These are phyloP conservation scores for Rhytidhysteron rufulum DNA, from an alignment of 2,329 filamentous ascomycete species.

Conservation along the genomic window DNA sequence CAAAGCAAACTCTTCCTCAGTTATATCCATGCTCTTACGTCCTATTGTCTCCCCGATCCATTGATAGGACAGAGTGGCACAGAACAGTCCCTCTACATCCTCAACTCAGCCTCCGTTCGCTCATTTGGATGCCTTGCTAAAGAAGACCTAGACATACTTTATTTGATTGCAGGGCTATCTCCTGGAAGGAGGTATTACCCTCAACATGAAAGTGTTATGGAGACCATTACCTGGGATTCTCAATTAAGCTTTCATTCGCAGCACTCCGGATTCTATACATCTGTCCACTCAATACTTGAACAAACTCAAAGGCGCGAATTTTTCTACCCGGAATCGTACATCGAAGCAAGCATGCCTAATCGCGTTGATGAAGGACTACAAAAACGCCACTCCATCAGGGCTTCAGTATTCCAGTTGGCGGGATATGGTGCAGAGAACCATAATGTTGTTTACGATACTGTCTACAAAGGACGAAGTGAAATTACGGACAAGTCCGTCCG, in stretches of 20 bases:
- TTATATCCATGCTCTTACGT: slow-evolving; percentile 55
- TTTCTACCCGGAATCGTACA: slow-evolving; percentile 10
- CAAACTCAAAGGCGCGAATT: slow-evolving; percentile 14
- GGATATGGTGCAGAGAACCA: slow-evolving; percentile 31
- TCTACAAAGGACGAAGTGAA: too few relatives aligned
- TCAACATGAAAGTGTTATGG: slow-evolving; percentile 36
- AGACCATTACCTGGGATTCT: slow-evolving; percentile 41
- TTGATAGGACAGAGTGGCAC: slow-evolving; percentile 52
- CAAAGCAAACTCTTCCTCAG: slow-evolving; percentile 50
- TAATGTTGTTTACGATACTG: too few relatives aligned
- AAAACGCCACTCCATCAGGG: slow-evolving; percentile 25
- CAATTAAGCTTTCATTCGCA: slow-evolving; percentile 35
- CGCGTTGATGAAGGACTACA: slow-evolving; percentile 10
- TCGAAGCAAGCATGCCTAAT: not conserved
- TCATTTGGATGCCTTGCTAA: slow-evolving; percentile 43
- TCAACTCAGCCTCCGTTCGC: slow-evolving; percentile 47
- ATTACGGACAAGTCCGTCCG: too few relatives aligned
- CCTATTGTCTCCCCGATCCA: slow-evolving; percentile 48
- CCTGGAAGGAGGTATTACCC: slow-evolving; percentile 45
- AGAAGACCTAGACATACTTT: slow-evolving; percentile 16
- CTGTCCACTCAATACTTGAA: slow-evolving; percentile 20
- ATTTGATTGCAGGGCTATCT: slow-evolving; percentile 26
- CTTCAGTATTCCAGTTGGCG: slow-evolving; percentile 21
- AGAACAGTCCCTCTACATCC: slow-evolving; percentile 49
- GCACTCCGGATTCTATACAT: slow-evolving; percentile 16